A percentile compares a stretch with the other conserved stretches of the same genome.
Conservation (phyloP, 306 rosid genomes). For the Gastrolobium villosum region DNA sequence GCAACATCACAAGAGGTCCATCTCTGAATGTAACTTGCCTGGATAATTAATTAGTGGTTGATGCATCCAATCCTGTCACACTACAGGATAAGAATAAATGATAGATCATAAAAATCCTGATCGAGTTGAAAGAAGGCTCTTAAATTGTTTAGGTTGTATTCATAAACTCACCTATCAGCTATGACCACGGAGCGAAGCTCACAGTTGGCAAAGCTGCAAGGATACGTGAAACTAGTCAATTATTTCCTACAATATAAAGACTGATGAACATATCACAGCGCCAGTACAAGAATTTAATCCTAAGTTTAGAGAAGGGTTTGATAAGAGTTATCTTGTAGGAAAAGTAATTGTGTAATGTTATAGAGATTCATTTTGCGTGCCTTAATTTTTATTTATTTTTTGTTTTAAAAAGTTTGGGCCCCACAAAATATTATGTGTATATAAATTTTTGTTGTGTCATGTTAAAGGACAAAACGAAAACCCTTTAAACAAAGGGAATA, state of each 20-base stretch:
- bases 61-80: conserved; percentile 60
- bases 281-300: background rate
- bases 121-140: background rate
- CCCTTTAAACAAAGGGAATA: too few species aligned
- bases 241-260: background rate
- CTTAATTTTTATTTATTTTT: too few species aligned
- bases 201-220: conserved; percentile 78
- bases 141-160: conserved; percentile 19
- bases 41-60: conserved; percentile 57
- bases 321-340: too few species aligned
- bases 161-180: conserved; percentile 65
- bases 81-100: conserved; percentile 49
- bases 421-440: too few species aligned
- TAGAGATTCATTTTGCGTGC: too few species aligned
- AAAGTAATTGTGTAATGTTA: too few species aligned
- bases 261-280: background rate
- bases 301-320: background rate
- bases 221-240: conserved; percentile 35
- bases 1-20: conserved; percentile 54
- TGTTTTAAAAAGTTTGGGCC: too few species aligned
- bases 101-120: conserved; percentile 10
- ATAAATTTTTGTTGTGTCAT: too few species aligned
- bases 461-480: too few species aligned
- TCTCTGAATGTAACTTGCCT: conserved; percentile 60
- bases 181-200: conserved; percentile 81